Evolutionary conservation across 345 rosid genomes (phyloP).

Genomic region (Ailanthus altissimus): DNA sequence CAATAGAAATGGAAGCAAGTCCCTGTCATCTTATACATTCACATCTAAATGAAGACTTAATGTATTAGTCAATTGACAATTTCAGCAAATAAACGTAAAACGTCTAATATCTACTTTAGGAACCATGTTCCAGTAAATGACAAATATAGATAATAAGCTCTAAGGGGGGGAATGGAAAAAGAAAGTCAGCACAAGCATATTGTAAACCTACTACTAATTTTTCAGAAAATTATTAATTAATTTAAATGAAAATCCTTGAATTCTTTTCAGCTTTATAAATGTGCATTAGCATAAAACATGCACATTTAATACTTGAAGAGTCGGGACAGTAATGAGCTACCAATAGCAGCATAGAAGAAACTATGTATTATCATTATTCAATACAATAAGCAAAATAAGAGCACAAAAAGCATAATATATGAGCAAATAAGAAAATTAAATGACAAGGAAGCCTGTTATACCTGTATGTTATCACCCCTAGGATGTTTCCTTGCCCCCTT

Average conservation of each 20-base stretch:
- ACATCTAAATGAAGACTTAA: neutral
- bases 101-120: neutral
- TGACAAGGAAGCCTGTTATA: slow-evolving; percentile 19
- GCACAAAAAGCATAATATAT: neutral
- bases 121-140: neutral
- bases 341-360: too few species aligned
- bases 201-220: neutral
- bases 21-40: neutral
- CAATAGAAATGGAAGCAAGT: neutral
- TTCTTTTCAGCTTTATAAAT: neutral
- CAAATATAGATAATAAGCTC: too few species aligned
- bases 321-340: too few species aligned
- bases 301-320: too few species aligned
- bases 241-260: neutral
- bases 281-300: neutral
- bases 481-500: slow-evolving; percentile 99
- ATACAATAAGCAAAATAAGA: too few species aligned
- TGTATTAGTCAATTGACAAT: neutral
- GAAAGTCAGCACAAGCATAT: neutral
- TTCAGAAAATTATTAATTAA: too few species aligned
- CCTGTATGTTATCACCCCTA: slow-evolving; percentile 95
- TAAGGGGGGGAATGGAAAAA: neutral
- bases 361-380: too few species aligned
- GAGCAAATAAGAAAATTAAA: slow-evolving; percentile 16
- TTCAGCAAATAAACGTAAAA: neutral